Conservation (phyloP, 2,329 filamentous ascomycete genomes). For the Cytospora mali region DNA sequence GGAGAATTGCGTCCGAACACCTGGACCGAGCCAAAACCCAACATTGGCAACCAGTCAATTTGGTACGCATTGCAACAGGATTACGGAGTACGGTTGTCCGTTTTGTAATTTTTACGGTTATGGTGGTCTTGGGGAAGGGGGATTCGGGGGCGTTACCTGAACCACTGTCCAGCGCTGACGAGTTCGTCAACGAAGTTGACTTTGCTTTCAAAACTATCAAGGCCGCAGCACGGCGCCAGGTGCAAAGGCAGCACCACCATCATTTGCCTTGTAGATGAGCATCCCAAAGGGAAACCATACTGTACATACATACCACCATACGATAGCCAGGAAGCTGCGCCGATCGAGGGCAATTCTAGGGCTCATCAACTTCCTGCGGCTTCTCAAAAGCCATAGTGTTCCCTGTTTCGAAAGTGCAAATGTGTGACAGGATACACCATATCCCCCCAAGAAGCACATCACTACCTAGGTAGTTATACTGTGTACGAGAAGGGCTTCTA, state of each 20-base stretch:
- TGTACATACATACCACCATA: conserved; percentile 19
- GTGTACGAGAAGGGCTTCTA: neutral
- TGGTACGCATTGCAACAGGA: conserved; percentile 19
- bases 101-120: conserved; percentile 10
- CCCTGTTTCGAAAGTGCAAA: neutral
- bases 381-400: neutral
- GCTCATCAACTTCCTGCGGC: neutral
- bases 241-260: conserved; percentile 11
- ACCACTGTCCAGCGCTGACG: conserved; percentile 9
- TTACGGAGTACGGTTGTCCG: conserved; percentile 20
- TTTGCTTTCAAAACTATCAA: conserved; percentile 18
- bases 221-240: conserved; percentile 18
- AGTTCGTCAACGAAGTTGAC: conserved; percentile 12
- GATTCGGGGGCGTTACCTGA: conserved; percentile 24
- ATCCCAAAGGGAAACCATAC: conserved; percentile 14
- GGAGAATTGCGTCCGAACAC: neutral
- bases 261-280: conserved; percentile 26
- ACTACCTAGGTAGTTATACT: no score
- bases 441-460: neutral
- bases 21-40: neutral
- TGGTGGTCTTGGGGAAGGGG: conserved; percentile 1
- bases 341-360: conserved; percentile 6
- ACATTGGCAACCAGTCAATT: neutral
- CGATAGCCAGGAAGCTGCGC: neutral
- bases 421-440: neutral